Conservation (phyloP, 106 monocot genomes). For the Apostasia ramifera region DNA sequence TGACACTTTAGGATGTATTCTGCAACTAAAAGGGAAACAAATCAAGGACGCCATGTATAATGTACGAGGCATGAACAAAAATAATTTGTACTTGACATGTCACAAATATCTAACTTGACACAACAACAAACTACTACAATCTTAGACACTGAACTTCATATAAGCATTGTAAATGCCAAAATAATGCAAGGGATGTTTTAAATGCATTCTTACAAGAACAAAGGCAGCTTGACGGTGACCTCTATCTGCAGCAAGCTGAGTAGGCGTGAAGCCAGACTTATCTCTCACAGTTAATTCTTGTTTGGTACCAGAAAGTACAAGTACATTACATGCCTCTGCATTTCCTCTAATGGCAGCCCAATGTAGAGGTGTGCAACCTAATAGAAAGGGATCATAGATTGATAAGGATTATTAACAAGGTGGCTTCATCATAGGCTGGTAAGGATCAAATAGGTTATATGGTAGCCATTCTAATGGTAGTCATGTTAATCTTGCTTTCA, state of each 20-base stretch:
- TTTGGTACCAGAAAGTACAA: constrained; percentile 78
- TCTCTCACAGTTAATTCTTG: constrained; percentile 71
- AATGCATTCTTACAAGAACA: constrained; percentile 61
- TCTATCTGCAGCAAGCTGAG: constrained; percentile 70
- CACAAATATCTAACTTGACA: too few species aligned
- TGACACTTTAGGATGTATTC: too few species aligned
- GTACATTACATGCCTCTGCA: constrained; percentile 71
- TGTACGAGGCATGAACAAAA: too few species aligned
- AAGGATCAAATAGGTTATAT: neutral
- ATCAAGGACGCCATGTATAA: too few species aligned
- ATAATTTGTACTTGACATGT: too few species aligned
- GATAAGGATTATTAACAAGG: neutral
- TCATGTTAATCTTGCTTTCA: too few species aligned
- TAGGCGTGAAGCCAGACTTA: constrained; percentile 79
- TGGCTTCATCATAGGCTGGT: neutral
- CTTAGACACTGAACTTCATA: too few species aligned
- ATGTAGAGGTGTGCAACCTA: constrained; percentile 90
- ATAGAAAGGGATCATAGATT: constrained; percentile 10
- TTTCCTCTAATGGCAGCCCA: constrained; percentile 92
- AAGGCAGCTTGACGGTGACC: constrained; percentile 67
- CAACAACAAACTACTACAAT: too few species aligned
- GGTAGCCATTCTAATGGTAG: neutral
- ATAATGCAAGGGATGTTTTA: too few species aligned
- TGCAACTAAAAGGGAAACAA: too few species aligned
- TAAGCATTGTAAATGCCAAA: too few species aligned